Evolutionary conservation across 495 filamentous ascomycete genomes (phyloP), one percentile per base, ranked within the genome.

Genomic region (Cenococcum geophilum): DNA sequence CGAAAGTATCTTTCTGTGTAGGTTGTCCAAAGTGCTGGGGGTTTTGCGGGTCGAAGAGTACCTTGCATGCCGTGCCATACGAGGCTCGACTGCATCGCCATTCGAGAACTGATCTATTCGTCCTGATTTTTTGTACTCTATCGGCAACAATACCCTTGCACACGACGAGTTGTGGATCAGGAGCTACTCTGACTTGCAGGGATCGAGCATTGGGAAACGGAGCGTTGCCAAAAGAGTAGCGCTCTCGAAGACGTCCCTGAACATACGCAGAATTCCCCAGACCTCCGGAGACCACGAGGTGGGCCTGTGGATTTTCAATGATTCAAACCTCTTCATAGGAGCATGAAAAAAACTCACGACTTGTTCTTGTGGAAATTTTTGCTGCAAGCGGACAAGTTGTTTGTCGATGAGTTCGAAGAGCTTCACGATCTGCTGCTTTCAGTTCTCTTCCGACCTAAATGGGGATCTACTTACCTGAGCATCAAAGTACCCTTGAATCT

Each of bases 261-360:
- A 87, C 75, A 63, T 87, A 86, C n/a, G 76, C 73, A 0, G 83
- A 87, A 65, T 82, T 84, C 5, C 84, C 83, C 3, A 86, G 79
- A 4, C 84, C 84, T 3, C 84, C 84, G 0, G 84, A 86, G 5
- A 86, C 73, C 6, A 86, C 76, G 32, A 86, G 73, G 59, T 83
- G 78, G 10, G 53, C 60, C 58, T 60, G 37, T 23, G 4, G 3
- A 36, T 27, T 18, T 18, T 53, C 6, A 53, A 27, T 22, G 27
- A 4, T 37, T 8, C 23, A 10, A 34, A 36, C 22, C 6, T 27
- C 11, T 49, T 14, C 51, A 65, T 68, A 76, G 80, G 36, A 62
- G 52, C 20, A 55, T 22, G 21, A n/a, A n/a, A n/a, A n/a, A n/a
- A 27, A 11, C 36, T 36, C 55, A 47, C 80, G 37, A 86, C 79